phyloP scores from a whole-genome alignment of 2,329 filamentous ascomycete genomes.

The Fusarium vanettenii region DNA sequence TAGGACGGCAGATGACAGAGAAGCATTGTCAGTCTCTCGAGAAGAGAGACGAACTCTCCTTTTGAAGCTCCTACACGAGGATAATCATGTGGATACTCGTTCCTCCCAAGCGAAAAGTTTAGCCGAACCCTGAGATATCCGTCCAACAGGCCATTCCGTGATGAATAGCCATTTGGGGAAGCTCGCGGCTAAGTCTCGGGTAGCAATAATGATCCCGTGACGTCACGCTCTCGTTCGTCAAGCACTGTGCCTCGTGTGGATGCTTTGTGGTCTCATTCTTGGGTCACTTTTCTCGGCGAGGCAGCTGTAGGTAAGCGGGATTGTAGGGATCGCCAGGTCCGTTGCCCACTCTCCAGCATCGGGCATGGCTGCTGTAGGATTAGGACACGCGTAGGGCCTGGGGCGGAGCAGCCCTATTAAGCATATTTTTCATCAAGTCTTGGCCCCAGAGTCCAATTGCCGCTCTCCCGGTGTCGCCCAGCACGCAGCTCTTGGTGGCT shows the following conservation, averaged over 20 bases:
- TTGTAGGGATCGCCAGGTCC: neutral
- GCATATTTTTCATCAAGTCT: neutral
- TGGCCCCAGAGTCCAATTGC: neutral
- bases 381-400: neutral
- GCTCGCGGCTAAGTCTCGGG: neutral
- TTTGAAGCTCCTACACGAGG: neutral
- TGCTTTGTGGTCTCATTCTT: neutral
- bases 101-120: neutral
- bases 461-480: neutral
- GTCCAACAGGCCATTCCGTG: neutral
- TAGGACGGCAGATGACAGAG: neutral
- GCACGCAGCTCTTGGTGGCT: neutral
- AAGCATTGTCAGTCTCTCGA: neutral
- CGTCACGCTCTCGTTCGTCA: neutral
- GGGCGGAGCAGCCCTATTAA: conserved; percentile 11
- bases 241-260: neutral
- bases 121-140: neutral
- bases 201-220: neutral
- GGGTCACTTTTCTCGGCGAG: neutral
- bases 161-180: neutral
- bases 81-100: neutral
- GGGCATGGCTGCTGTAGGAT: neutral
- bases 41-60: neutral
- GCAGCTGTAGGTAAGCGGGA: neutral
- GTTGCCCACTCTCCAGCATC: neutral